Evolutionary conservation across 176 grass and related monocot species (phyloP).

Genomic region (Coix lacrymajobi): DNA sequence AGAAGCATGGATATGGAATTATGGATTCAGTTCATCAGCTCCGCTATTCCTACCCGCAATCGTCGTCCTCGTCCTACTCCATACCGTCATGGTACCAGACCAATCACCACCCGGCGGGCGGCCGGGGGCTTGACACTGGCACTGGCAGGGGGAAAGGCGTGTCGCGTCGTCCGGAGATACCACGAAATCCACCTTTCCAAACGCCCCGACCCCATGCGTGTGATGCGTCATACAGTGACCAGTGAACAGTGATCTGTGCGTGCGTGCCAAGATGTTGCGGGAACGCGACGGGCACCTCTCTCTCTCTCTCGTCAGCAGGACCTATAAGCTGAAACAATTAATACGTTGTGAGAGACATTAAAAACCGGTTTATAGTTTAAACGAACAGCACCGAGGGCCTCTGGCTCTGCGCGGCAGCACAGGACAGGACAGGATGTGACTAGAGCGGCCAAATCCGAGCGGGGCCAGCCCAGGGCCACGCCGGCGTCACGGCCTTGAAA

Average conservation of each 20-base stretch:
- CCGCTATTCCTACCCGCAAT: neutral
- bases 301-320: too few species aligned
- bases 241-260: too few species aligned
- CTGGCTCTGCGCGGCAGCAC: neutral
- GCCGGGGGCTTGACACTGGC: too few species aligned
- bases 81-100: too few species aligned
- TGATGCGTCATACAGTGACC: neutral
- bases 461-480: neutral
- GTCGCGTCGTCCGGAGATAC: slow-evolving; percentile 3
- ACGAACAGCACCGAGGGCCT: too few species aligned
- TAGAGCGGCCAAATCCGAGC: neutral
- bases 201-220: neutral
- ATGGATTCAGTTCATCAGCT: too few species aligned
- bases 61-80: neutral
- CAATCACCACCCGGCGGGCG: too few species aligned
- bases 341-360: too few species aligned
- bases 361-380: too few species aligned
- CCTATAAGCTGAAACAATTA: too few species aligned
- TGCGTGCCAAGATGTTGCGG: neutral
- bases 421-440: neutral
- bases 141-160: neutral
- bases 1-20: too few species aligned
- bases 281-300: neutral
- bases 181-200: neutral
- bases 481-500: neutral